Base-by-base conservation (phyloP, 805 yeast species). In the Schizosaccharomyces pombe region DNA sequence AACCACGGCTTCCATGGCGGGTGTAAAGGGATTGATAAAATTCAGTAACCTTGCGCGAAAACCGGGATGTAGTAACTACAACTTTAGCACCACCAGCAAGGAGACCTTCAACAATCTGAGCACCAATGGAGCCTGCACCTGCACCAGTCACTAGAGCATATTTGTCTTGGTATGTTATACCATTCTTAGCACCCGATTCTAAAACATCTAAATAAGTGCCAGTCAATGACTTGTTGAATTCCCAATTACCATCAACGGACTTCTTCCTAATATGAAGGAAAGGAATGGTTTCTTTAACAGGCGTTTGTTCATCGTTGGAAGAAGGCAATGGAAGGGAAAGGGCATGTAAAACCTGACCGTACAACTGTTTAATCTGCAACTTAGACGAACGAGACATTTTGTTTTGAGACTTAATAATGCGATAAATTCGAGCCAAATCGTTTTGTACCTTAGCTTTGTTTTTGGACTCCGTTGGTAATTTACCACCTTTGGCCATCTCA, bases 61-160 rank as follows among this genome's bases (percentile, higher is more conserved):
- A 91, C 69, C 95, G 78, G 29, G 95, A 86, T 54, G 99, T 91
- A 52, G 99, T 91, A 56, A 89, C 95, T 65, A 91, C 73, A 62
- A 87, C 96, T 68, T 82, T 85, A 52, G 98, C 97, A 74, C 99
- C 99, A 71, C 98, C 98, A 64, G 89, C 79, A 56, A 91, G 74
- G 65, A 91, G 74, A 60, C 98, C 98, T 72, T 85, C 93, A 66
- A 91, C 75, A 61, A 91, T 77, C 70, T 91, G 95, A 58, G 95
- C 95, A 72, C 97, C 98, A 65, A 91, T 91, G 54, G 98, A 91
- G 55, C 97, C 98, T 52, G 85, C 87, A 74, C 98, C 98, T 54
- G 97, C 97, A 75, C 98, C 98, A 52, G 98, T 91, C 60, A 91
- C 74, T 63, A 91, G 76, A 54, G 87, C 95, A 61, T 80, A 79